Evolutionary conservation across 441 rosid genomes (phyloP), one percentile per base, ranked within the genome.

Genomic region (Pelargonium australe): DNA sequence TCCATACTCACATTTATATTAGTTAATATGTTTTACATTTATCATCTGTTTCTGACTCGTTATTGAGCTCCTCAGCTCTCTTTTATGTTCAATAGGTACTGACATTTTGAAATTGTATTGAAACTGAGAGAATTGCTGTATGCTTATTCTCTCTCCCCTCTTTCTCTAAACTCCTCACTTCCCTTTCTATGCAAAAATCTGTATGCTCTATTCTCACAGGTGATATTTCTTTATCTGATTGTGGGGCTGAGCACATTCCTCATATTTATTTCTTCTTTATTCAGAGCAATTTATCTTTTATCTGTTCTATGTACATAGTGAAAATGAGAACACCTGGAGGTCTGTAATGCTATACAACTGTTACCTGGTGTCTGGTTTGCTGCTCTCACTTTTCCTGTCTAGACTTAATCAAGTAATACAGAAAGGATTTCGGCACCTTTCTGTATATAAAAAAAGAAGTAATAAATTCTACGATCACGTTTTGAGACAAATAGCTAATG

Each of bases 401-500:
- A 37, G 12, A 34, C 64, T 17, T 64, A 37, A 62, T 44, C 47
- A 40, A 20, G n/a, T n/a, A n/a, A n/a, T n/a, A n/a, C n/a, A n/a
- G n/a, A n/a, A n/a, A n/a, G n/a, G n/a, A n/a, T n/a, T n/a, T n/a
- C n/a, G n/a, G n/a, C n/a, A n/a, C n/a, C n/a, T n/a, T n/a, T n/a
- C n/a, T n/a, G n/a, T n/a, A n/a, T n/a, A n/a, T n/a, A n/a, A n/a
- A n/a, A n/a, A n/a, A n/a, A n/a, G n/a, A n/a, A n/a, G 41, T 25
- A 53, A 37, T 63, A 11, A 2, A 19, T 34, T 16, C 10, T 23
- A 40, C 43, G 10, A 19, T 31, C 63, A 7, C 55, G 60, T 34
- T 57, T 40, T 71, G 73, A 64, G 55, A 49, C 23, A 6, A 70
- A 13, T 45, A 61, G 51, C 49, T 12, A 23, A 64, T 23, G 63